Conservation (phyloP, 345 rosid genomes). For the Toxicodendron radicans region DNA sequence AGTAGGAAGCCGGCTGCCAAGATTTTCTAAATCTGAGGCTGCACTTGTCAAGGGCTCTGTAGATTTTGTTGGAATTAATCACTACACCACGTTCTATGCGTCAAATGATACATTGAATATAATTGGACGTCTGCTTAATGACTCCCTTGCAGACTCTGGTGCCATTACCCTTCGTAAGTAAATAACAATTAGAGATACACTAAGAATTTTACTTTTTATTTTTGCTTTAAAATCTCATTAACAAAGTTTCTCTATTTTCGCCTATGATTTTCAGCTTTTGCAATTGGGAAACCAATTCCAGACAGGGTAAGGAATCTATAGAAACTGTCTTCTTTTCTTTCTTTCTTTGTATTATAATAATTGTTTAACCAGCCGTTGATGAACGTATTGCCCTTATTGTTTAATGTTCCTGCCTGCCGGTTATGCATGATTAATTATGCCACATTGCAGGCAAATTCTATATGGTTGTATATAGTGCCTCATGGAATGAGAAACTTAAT, state of each 20-base stretch:
- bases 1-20: slow-evolving; percentile 75
- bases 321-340: no score
- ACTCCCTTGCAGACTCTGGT: slow-evolving; percentile 79
- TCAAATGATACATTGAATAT: slow-evolving; percentile 31
- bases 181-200: background rate
- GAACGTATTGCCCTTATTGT: background rate
- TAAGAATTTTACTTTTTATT: background rate
- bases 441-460: slow-evolving; percentile 55
- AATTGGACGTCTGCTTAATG: slow-evolving; percentile 50
- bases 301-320: slow-evolving; percentile 53
- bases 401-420: background rate
- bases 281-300: slow-evolving; percentile 51
- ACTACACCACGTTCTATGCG: slow-evolving; percentile 86
- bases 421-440: background rate
- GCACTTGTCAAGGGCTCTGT: slow-evolving; percentile 71
- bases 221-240: background rate
- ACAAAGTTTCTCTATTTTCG: background rate
- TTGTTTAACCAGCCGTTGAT: background rate
- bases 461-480: slow-evolving; percentile 76
- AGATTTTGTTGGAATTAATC: slow-evolving; percentile 94
- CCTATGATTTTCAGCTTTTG: slow-evolving; percentile 56
- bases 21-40: slow-evolving; percentile 56
- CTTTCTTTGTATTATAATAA: background rate
- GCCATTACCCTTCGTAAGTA: slow-evolving; percentile 74
- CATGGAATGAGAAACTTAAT: slow-evolving; percentile 61